Base-by-base conservation (phyloP, 2,329 filamentous ascomycete species). In the Epichloe brachyelytri region DNA sequence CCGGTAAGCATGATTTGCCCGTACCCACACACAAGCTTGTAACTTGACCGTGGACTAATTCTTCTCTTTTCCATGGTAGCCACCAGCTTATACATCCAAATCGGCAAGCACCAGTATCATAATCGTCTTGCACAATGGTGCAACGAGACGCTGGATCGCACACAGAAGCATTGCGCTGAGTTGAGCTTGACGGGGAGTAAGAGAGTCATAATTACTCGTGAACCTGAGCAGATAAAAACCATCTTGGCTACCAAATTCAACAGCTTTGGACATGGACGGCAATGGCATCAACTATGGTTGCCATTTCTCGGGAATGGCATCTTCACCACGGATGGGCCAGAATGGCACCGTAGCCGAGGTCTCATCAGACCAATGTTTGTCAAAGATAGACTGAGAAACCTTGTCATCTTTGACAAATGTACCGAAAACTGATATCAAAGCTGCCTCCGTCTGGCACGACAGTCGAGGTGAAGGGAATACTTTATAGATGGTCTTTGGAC, bases 401-500 rank as follows among this genome's bases (percentile, higher is more conserved):
- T 84, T 7, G 65, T 64, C 34, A 78, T 76, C 1, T 82, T 85
- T 48, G 82, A 86, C 57, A 65, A 62, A 3, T 80, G 85, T 65
- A 70, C 83, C 15, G 63, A 71, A 34, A 75, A 26, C 67, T 88
- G 51, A 69, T 86, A 26, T 68, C 71, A n/a, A 72, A 74, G 20
- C 72, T 88, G 8, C 79, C 80, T 0, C 62, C 62, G 0, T 67
- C 77, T 52, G 73, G 81, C 45, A 64, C 69, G 2, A 73, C 71
- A 0, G 72, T 85, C 10, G 77, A 86, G 56, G 66, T 86, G 30
- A 77, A 80, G 57, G 72, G 76, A 11, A 64, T 83, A 8, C 82
- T 85, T 59, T 85, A 85, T 59, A 73, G 75, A 49, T 72, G 85
- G 59, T 84, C 82, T 0, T 71, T 86, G 17, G 82, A 86, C 54